Conservation (phyloP, 768 basidiomycete species). For the Tricholomella constricta region DNA sequence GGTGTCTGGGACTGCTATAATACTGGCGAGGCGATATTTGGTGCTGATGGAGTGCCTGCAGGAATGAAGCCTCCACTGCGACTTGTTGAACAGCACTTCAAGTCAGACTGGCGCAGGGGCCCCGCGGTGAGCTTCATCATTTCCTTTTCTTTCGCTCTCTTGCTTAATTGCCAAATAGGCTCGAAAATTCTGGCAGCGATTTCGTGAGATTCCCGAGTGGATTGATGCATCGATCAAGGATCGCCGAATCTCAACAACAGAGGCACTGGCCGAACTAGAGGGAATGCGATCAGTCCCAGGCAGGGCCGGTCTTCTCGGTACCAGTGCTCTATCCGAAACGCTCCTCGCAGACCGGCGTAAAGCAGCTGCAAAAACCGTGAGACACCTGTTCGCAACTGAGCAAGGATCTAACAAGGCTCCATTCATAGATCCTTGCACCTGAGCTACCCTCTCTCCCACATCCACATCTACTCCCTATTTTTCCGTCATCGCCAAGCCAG, state of each 20-base stretch:
- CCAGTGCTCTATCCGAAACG: not conserved
- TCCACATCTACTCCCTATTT: too few species aligned
- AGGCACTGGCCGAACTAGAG: not conserved
- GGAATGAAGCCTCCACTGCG: conserved; percentile 6
- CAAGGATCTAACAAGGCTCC: too few species aligned
- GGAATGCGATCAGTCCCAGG: not conserved
- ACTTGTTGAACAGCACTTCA: conserved; percentile 8
- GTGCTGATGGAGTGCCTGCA: not conserved
- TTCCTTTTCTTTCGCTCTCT: not conserved
- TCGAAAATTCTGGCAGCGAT: conserved; percentile 1
- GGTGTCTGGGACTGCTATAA: conserved; percentile 4
- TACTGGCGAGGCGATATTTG: not conserved
- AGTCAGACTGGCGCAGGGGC: not conserved
- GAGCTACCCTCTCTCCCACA: too few species aligned
- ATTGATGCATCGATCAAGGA: not conserved
- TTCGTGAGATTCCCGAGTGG: conserved; percentile 3
- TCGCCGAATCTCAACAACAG: not conserved
- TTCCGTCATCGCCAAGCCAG: too few species aligned
- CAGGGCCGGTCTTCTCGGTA: not conserved
- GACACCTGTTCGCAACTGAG: not conserved
- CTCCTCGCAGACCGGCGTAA: not conserved
- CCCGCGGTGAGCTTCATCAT: not conserved
- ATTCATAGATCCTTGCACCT: too few species aligned
- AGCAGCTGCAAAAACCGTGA: not conserved
- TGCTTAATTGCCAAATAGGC: not conserved